phyloP scores from a whole-genome alignment of 768 basidiomycete species.

The Boletus reticulatus region DNA sequence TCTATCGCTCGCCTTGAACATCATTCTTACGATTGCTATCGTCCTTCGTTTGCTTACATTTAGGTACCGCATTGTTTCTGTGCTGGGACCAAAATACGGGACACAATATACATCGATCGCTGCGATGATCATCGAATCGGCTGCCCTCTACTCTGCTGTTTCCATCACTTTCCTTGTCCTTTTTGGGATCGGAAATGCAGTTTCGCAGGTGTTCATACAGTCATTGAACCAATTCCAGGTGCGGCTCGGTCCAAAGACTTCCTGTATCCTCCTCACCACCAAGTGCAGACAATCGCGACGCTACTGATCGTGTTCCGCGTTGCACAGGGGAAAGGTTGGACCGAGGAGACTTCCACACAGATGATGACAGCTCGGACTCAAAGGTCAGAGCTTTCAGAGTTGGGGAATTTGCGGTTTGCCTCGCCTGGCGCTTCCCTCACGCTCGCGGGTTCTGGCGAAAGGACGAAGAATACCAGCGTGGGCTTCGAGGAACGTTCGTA shows the following conservation, averaged over 20 bases:
- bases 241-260: neutral
- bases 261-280: neutral
- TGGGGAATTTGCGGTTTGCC: constrained; percentile 1
- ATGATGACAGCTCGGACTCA: neutral
- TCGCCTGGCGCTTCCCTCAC: neutral
- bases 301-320: constrained; percentile 12
- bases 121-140: constrained; percentile 37
- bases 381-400: neutral
- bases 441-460: neutral
- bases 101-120: constrained; percentile 31
- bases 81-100: constrained; percentile 24
- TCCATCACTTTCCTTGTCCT: constrained; percentile 31
- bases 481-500: neutral
- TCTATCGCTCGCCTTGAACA: constrained; percentile 31
- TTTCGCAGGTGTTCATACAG: constrained; percentile 31
- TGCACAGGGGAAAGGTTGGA: constrained; percentile 7
- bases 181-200: constrained; percentile 17
- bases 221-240: constrained; percentile 31
- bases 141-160: constrained; percentile 27
- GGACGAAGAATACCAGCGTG: neutral
- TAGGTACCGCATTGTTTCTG: constrained; percentile 8
- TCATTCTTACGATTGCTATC: constrained; percentile 33
- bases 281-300: neutral
- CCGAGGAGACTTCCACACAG: neutral
- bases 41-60: constrained; percentile 25